Evolutionary conservation across 169 alveolate species (phyloP).

Genomic region (Besnoitia besnoiti): DNA sequence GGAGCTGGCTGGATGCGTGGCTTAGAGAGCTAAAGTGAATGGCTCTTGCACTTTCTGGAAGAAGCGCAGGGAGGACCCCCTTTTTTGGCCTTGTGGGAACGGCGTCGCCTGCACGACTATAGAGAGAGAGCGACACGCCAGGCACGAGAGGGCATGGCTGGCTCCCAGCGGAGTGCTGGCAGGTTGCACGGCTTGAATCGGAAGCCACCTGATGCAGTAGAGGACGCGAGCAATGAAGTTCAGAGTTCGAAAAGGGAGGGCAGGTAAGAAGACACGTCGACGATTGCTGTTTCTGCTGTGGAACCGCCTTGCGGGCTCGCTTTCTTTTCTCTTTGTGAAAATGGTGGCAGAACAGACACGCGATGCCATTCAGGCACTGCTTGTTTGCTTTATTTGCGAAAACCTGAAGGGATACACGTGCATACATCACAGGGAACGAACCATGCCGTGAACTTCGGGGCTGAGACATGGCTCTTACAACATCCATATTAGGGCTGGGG

Average conservation of each 20-base stretch:
- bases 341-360: constrained; percentile 39
- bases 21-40: neutral
- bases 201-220: neutral
- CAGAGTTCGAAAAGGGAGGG: neutral
- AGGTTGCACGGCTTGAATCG: neutral
- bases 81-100: neutral
- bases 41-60: neutral
- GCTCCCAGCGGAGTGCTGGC: neutral
- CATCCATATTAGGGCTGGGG: too few relatives aligned
- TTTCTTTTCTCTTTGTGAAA: constrained; percentile 22
- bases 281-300: neutral
- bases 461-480: too few relatives aligned
- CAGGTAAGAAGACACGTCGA: neutral
- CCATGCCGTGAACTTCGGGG: too few relatives aligned
- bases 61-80: neutral
- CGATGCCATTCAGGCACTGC: constrained; percentile 17
- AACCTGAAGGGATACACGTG: neutral
- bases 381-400: constrained; percentile 36
- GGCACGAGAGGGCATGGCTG: neutral
- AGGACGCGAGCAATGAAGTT: neutral
- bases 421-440: too few relatives aligned
- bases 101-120: neutral
- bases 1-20: neutral
- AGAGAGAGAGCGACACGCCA: neutral
- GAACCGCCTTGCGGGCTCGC: constrained; percentile 5